These are phyloP conservation scores for Leptomonas seymouri DNA, from an alignment of 208 protist genomes.

Conservation along the genomic window DNA sequence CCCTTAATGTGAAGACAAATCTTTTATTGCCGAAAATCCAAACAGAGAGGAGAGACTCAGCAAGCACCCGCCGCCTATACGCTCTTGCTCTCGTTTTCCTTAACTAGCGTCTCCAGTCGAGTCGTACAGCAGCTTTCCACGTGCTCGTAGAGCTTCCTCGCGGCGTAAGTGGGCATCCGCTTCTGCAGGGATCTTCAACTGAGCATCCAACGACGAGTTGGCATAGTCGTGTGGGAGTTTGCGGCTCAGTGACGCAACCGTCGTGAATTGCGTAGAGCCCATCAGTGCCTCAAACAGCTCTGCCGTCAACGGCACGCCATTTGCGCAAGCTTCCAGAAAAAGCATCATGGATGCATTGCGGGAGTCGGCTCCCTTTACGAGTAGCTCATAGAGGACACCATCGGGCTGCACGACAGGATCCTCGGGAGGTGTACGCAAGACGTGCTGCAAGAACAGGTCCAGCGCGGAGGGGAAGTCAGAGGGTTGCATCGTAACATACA, in stretches of 20 bases:
- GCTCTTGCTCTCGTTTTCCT: not conserved
- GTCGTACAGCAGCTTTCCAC: conserved; percentile 72
- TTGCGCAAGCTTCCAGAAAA: conserved; percentile 84
- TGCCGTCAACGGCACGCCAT: conserved; percentile 55
- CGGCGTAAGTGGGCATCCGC: conserved; percentile 83
- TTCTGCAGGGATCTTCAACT: conserved; percentile 76
- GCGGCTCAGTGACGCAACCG: conserved; percentile 56
- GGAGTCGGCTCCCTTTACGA: conserved; percentile 73
- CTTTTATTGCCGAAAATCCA: not conserved
- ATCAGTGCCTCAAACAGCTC: conserved; percentile 77
- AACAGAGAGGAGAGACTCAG: not conserved
- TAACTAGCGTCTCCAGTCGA: conserved; percentile 71
- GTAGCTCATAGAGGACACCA: conserved; percentile 61
- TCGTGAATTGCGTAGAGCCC: conserved; percentile 40
- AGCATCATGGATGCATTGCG: conserved; percentile 86
- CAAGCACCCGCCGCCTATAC: not conserved
- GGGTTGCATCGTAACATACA: conserved; percentile 78
- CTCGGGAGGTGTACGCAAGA: conserved; percentile 47
- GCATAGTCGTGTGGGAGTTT: conserved; percentile 83
- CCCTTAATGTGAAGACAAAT: not conserved
- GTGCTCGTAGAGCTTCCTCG: conserved; percentile 72
- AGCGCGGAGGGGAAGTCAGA: conserved; percentile 72
- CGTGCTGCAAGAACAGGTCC: conserved; percentile 72
- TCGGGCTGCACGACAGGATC: conserved; percentile 58
- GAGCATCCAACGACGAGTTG: conserved; percentile 66